These are phyloP conservation scores for Macaranga tanarius DNA, from an alignment of 441 rosid species.

Conservation along the genomic window DNA sequence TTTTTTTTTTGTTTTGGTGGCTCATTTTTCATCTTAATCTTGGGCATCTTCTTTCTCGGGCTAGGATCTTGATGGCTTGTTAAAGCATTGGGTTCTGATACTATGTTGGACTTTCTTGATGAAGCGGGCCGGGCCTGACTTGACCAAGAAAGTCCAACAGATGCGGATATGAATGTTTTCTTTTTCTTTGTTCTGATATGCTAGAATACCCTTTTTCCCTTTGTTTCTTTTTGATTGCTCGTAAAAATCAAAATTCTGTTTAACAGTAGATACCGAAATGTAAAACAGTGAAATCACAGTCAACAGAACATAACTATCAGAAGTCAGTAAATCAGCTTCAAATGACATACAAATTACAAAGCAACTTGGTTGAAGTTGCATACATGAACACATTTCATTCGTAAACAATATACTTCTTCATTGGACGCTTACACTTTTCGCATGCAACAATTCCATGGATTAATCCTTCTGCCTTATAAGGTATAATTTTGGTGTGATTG, in stretches of 20 bases:
- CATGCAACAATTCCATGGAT: conserved; percentile 39
- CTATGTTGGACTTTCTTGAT: no score
- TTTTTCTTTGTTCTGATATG: no score
- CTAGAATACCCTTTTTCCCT: neutral
- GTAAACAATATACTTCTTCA: conserved; percentile 55
- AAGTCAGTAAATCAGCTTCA: conserved; percentile 11
- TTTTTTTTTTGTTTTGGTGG: no score
- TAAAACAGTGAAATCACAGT: neutral
- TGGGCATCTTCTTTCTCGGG: no score
- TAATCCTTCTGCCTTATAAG: conserved; percentile 38
- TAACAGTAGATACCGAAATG: neutral
- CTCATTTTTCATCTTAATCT: no score
- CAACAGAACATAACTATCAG: neutral
- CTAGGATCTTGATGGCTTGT: no score
- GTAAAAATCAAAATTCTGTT: neutral
- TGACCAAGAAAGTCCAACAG: no score
- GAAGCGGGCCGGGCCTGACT: no score
- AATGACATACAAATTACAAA: neutral
- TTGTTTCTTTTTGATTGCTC: neutral
- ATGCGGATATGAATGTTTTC: no score
- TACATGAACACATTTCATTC: conserved; percentile 33
- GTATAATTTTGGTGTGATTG: conserved; percentile 38
- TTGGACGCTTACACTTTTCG: conserved; percentile 54
- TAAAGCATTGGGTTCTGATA: no score
- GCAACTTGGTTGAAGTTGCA: conserved; percentile 17